These are phyloP conservation scores for Wickerhamiella musiphila DNA, from an alignment of 805 yeast species.

Conservation along the genomic window DNA sequence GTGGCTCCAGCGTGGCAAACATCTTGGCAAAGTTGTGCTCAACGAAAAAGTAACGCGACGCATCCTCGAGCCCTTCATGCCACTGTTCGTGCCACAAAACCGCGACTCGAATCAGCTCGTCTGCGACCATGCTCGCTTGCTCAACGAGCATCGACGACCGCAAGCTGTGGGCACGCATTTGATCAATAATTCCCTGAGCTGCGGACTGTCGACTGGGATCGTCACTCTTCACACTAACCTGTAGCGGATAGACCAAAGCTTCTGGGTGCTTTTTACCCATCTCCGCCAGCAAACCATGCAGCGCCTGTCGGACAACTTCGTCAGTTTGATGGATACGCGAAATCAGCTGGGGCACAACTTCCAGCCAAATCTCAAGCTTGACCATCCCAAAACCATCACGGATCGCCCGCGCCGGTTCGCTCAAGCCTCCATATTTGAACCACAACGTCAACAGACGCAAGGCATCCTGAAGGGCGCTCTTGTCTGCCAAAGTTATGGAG, in stretches of 20 bases:
- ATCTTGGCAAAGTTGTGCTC: conserved; percentile 89
- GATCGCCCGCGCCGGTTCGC: conserved; percentile 82
- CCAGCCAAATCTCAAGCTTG: conserved; percentile 83
- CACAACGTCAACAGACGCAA: conserved; percentile 77
- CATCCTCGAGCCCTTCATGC: conserved; percentile 96
- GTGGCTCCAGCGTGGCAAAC: conserved; percentile 79
- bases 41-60: conserved; percentile 80
- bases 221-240: conserved; percentile 91
- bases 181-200: conserved; percentile 77
- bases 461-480: conserved; percentile 85
- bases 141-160: conserved; percentile 60
- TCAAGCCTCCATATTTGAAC: conserved; percentile 90
- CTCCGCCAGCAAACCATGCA: conserved; percentile 66
- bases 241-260: conserved; percentile 84
- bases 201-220: conserved; percentile 80
- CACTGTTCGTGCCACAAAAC: conserved; percentile 96
- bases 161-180: conserved; percentile 57
- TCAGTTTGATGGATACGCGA: conserved; percentile 95
- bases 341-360: conserved; percentile 87
- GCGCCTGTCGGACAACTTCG: conserved; percentile 60
- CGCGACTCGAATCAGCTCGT: conserved; percentile 83
- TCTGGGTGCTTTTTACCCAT: conserved; percentile 94
- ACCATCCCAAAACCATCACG: conserved; percentile 80
- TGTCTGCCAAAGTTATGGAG: conserved; percentile 71
- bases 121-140: conserved; percentile 88